phyloP scores from a whole-genome alignment of 768 basidiomycete genomes.

The Tephrocybe rancida region DNA sequence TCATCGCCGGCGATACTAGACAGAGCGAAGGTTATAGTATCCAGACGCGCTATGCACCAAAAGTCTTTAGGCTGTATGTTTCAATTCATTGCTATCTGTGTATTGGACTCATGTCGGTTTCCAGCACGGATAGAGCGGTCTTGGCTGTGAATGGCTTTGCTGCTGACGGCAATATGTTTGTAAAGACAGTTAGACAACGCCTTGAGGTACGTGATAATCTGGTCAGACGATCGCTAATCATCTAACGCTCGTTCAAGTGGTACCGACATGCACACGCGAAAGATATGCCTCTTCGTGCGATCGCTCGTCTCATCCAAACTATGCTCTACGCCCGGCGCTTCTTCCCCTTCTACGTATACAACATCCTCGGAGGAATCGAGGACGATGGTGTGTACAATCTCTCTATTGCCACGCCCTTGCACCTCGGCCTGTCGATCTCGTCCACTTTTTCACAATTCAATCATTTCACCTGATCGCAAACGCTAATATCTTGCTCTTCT shows the following conservation, averaged over 20 bases:
- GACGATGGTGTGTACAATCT: conserved; percentile 76
- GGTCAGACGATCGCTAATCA: not conserved
- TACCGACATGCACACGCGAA: conserved; percentile 97
- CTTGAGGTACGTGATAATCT: conserved; percentile 70
- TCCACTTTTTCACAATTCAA: conserved; percentile 9
- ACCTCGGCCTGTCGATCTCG: conserved; percentile 22
- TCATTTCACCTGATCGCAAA: conserved; percentile 2
- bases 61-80: conserved; percentile 90
- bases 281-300: conserved; percentile 94
- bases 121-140: conserved; percentile 89
- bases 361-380: conserved; percentile 94
- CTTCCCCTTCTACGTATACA: conserved; percentile 99
- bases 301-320: conserved; percentile 97
- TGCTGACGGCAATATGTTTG: conserved; percentile 97
- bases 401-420: conserved; percentile 14
- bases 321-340: conserved; percentile 96
- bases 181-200: conserved; percentile 94
- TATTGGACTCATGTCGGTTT: conserved; percentile 6
- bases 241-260: conserved; percentile 61
- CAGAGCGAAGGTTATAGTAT: conserved; percentile 98
- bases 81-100: not conserved
- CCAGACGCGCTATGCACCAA: conserved; percentile 95
- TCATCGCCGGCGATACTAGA: conserved; percentile 95
- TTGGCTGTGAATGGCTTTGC: conserved; percentile 97
- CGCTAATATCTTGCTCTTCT: conserved; percentile 9